These are phyloP conservation scores for Fusarium continuum DNA, from an alignment of 2,329 filamentous ascomycete species.

Conservation along the genomic window DNA sequence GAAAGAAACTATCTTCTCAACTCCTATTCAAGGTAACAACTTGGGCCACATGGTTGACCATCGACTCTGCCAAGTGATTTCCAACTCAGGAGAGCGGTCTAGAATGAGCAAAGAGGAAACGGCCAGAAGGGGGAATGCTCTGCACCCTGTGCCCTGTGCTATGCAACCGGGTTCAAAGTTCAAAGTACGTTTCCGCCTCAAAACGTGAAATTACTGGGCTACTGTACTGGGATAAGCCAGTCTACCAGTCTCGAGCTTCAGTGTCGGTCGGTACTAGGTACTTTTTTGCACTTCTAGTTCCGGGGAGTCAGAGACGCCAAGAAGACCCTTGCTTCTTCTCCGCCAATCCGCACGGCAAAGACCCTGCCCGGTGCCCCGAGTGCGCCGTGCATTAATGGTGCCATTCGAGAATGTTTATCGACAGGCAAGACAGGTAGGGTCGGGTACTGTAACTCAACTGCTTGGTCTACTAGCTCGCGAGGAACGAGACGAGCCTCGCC, in stretches of 20 bases:
- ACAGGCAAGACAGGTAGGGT: slow-evolving; percentile 5
- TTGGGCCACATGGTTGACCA: background rate
- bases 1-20: slow-evolving; percentile 5
- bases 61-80: background rate
- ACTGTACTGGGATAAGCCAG: slow-evolving; percentile 27
- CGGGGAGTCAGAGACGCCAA: slow-evolving; percentile 13
- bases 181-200: slow-evolving; percentile 13
- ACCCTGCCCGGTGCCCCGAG: slow-evolving; percentile 7
- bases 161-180: slow-evolving; percentile 22
- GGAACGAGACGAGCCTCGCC: slow-evolving; percentile 10
- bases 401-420: slow-evolving; percentile 25
- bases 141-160: slow-evolving; percentile 8
- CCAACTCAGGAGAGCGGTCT: slow-evolving; percentile 10
- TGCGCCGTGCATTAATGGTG: slow-evolving; percentile 32
- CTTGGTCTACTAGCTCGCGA: slow-evolving; percentile 11
- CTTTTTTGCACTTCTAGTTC: slow-evolving; percentile 29
- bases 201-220: slow-evolving; percentile 16
- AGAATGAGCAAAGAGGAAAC: background rate
- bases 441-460: slow-evolving; percentile 8
- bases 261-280: slow-evolving; percentile 20
- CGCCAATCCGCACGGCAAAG: slow-evolving; percentile 26
- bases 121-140: slow-evolving; percentile 18
- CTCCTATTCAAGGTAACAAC: slow-evolving; percentile 1
- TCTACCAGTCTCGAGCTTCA: too few species aligned
- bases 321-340: slow-evolving; percentile 26